Conservation (phyloP, 176 grass and related monocot genomes). For the Microstegium vimineum region DNA sequence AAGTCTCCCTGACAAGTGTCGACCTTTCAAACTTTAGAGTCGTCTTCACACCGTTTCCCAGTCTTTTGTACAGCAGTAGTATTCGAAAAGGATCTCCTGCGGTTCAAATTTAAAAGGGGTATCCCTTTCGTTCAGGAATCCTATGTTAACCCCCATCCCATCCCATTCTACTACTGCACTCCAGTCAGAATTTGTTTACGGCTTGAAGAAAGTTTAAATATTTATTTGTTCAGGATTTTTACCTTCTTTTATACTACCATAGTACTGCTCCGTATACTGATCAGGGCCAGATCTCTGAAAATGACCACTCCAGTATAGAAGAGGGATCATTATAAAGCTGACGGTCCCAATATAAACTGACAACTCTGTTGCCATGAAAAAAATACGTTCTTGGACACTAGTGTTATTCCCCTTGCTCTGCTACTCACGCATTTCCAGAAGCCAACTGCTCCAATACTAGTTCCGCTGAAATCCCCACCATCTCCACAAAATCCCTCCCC, state of each 20-base stretch:
- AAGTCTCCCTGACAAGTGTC: background rate
- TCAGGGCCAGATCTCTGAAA: background rate
- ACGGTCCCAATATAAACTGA: background rate
- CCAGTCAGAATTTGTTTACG: background rate
- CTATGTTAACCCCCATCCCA: background rate
- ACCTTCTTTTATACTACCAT: no score
- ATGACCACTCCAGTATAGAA: background rate
- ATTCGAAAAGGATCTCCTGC: background rate
- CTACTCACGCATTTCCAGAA: slow-evolving; percentile 16
- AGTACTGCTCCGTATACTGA: background rate
- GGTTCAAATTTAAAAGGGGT: background rate
- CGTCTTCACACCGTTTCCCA: background rate
- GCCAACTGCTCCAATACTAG: slow-evolving; percentile 22
- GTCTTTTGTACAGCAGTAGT: background rate
- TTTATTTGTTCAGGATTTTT: background rate
- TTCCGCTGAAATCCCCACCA: background rate
- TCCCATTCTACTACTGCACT: background rate
- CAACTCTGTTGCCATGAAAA: background rate
- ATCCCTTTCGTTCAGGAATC: background rate
- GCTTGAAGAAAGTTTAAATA: background rate
- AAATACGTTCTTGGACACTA: slow-evolving; percentile 10
- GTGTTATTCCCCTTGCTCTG: background rate
- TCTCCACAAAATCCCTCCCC: background rate
- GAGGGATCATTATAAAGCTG: background rate
- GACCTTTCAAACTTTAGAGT: background rate